Evolutionary conservation across 352 stramenopile species (phyloP).

Genomic region (Phytophthora chlamydospora): DNA sequence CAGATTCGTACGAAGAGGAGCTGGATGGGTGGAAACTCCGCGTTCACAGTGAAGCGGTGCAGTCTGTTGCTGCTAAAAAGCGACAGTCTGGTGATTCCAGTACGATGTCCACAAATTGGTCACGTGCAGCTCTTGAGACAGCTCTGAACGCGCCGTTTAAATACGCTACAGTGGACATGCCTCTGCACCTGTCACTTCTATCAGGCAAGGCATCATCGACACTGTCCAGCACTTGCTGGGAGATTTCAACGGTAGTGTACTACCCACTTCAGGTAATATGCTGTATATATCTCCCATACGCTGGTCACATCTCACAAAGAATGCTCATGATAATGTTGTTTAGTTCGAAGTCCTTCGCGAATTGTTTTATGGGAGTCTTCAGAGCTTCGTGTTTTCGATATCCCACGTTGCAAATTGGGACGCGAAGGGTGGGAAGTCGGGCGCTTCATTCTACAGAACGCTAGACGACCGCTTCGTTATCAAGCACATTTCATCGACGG

Average conservation of each 20-base stretch:
- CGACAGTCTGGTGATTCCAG: constrained; percentile 21
- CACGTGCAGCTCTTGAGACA: constrained; percentile 61
- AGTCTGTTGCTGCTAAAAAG: constrained; percentile 32
- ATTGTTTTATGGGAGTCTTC: constrained; percentile 79
- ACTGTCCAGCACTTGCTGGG: constrained; percentile 54
- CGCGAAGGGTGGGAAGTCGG: constrained; percentile 97
- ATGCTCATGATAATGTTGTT: constrained; percentile 1
- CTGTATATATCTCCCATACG: not conserved
- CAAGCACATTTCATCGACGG: constrained; percentile 97
- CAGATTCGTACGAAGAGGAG: constrained; percentile 86
- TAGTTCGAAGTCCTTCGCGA: constrained; percentile 94
- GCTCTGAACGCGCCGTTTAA: constrained; percentile 70
- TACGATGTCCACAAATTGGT: constrained; percentile 69
- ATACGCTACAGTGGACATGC: constrained; percentile 57
- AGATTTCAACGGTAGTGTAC: constrained; percentile 78
- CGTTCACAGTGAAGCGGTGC: constrained; percentile 54
- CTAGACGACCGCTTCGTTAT: constrained; percentile 97
- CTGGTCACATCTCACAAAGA: too few species aligned
- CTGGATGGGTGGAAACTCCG: constrained; percentile 66
- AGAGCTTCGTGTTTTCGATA: constrained; percentile 83
- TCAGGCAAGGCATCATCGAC: constrained; percentile 41
- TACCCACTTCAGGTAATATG: constrained; percentile 75
- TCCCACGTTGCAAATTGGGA: constrained; percentile 89
- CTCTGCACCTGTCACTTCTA: constrained; percentile 65
- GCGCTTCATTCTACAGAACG: constrained; percentile 96